Evolutionary conservation across 257 asterid genomes (phyloP), one percentile per base, ranked within the genome.

Genomic region (Solanum bukasovii): DNA sequence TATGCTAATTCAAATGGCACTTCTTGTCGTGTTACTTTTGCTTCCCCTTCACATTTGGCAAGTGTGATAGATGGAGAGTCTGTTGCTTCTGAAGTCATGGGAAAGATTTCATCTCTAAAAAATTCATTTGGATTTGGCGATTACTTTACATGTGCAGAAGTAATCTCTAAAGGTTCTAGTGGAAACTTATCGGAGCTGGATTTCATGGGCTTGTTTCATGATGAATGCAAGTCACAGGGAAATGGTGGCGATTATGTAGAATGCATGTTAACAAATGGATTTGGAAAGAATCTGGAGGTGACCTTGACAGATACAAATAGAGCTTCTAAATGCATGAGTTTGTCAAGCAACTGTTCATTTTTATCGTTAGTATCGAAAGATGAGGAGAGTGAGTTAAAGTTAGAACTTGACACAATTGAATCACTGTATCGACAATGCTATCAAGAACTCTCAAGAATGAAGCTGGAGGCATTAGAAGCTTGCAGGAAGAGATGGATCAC

Each of bases 401-500:
- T 89, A 27, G 92, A 92, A 89, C 87, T 92, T 73, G 87, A 89
- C 27, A 86, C 90, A 21, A 90, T 92, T 29, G 90, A 92, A 65
- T 21, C 71, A 6, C 91, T 90, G 25, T 89, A 92, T 87, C 90
- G 72, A 65, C 92, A 87, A 3, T 89, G 92, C 91, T 67, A 87
- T 37, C 88, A 82, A 46, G 89, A 92, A 74, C 88, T 92, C 33
- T 79, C 89, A 18, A 88, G 84, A 61, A 89, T 87, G 93, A 92
- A 86, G 82, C 86, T 88, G 87, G 94, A 88, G 73, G 94, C 93
- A 10, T 61, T 90, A 42, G 92, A 92, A 83, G 89, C 90, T 5
- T 84, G 92, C 65, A 89, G 87, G 90, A 94, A 90, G 81, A 87
- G 89, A 87, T 94, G 96, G 96, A 88, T 82, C 90, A 13, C 87